Base-by-base conservation (phyloP, 495 filamentous ascomycete species). In the Aspergillus diversus region DNA sequence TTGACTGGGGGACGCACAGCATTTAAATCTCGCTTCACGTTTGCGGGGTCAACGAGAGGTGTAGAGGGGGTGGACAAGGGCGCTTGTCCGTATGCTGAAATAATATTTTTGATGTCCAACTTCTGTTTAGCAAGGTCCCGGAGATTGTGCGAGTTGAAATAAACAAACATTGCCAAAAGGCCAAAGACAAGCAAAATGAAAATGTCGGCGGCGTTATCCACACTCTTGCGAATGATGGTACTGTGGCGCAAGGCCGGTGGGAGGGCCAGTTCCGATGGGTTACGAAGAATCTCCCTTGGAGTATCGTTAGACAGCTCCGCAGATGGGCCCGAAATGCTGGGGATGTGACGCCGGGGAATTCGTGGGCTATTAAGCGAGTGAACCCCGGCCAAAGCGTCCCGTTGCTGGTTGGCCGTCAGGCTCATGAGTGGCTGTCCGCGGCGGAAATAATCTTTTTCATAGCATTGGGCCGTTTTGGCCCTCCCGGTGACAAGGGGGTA, bases 401-500 rank as follows among this genome's bases (percentile, higher is more conserved):
- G 76, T 50, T 80, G 79, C 55, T 84, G 80, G 11, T 60, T 60
- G n/a, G 75, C 68, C 27, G 65, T 78, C 39, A 81, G 53, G 33
- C 74, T 80, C 71, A 75, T 79, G 5, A 81, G 66, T 1, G 73
- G 75, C 51, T 73, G 77, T 8, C 75, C 78, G 66, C 65, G 66
- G 46, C 69, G 78, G 65, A 77, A 77, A 60, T 84, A 87, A 46
- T 89, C 89, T 54, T 83, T 80, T 43, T 80, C 80, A 62, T 89
- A 87, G 65, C 86, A 87, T 56, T 82, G 80, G 1, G 93, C 93
- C 61, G 80, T 76, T 61, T 80, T 74, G 5, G 89, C 88, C 5
- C 87, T 85, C 27, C 90, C 85, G 9, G 92, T 87, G 21, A 94
- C 89, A 7, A 91, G 73, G 7, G 95, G 95, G 67, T 97, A 99